Evolutionary conservation across 73 alveolate genomes (phyloP).

Genomic region (Paramecium sexaurelia): DNA sequence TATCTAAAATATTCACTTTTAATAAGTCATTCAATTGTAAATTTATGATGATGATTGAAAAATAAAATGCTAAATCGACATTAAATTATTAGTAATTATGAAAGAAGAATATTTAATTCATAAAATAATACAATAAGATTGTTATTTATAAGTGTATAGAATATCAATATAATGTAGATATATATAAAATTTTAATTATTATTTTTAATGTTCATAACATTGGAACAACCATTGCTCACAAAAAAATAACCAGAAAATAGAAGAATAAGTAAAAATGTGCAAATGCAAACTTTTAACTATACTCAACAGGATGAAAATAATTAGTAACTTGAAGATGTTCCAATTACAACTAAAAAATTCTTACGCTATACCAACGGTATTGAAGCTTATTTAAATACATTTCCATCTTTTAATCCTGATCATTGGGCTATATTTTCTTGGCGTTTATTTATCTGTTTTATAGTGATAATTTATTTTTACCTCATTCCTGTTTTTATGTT

Average conservation of each 20-base stretch:
- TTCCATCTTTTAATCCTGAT: conserved; percentile 49
- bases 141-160: too few relatives aligned
- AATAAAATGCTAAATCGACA: too few relatives aligned
- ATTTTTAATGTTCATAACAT: neutral
- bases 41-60: too few relatives aligned
- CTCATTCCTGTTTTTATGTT: conserved; percentile 33
- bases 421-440: conserved; percentile 9
- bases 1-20: too few relatives aligned
- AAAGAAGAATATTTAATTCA: too few relatives aligned
- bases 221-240: neutral
- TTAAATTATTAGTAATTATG: too few relatives aligned
- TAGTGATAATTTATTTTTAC: neutral
- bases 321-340: neutral
- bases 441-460: neutral
- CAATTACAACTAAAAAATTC: neutral
- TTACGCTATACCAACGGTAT: neutral
- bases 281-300: conserved; percentile 2
- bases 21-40: too few relatives aligned
- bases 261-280: neutral
- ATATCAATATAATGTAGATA: too few relatives aligned
- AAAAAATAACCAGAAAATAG: neutral
- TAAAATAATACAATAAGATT: too few relatives aligned
- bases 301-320: neutral
- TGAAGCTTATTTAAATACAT: neutral
- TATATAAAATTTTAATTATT: neutral